Percentiles rank a stretch among this genome's conserved stretches.
phyloP scores from a whole-genome alignment of 2,329 filamentous ascomycete genomes.

The Talaromyces amestolkiae region DNA sequence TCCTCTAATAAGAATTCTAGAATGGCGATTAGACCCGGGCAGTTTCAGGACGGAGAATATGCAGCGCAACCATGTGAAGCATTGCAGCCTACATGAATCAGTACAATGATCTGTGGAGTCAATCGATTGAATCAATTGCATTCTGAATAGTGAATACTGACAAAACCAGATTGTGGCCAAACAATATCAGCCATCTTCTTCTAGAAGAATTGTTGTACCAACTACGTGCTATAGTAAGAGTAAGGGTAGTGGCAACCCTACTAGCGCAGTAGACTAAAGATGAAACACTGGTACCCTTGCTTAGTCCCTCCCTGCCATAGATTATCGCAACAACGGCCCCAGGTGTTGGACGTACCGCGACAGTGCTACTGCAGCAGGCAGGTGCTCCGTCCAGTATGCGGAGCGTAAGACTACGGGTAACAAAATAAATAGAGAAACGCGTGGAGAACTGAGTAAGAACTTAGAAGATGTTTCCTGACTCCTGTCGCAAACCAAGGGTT shows the following conservation, averaged over 20 bases:
- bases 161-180: neutral
- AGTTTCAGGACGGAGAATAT: neutral
- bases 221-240: neutral
- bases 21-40: neutral
- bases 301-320: constrained; percentile 10
- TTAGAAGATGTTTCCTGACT: neutral
- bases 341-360: neutral
- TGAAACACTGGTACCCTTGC: constrained; percentile 27
- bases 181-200: neutral
- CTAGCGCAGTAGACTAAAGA: constrained; percentile 11
- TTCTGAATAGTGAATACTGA: neutral
- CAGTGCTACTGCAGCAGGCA: neutral
- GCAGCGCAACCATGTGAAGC: neutral
- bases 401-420: neutral
- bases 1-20: constrained; percentile 4
- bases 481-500: neutral
- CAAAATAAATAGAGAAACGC: constrained; percentile 5
- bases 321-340: neutral
- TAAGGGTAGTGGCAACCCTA: neutral
- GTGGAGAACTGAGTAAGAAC: neutral
- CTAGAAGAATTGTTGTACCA: neutral
- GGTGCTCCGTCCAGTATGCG: neutral
- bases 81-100: neutral
- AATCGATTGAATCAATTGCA: neutral
- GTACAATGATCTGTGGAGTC: neutral